Evolutionary conservation across 805 yeast species (phyloP).

Genomic region (Candida oleophila): DNA sequence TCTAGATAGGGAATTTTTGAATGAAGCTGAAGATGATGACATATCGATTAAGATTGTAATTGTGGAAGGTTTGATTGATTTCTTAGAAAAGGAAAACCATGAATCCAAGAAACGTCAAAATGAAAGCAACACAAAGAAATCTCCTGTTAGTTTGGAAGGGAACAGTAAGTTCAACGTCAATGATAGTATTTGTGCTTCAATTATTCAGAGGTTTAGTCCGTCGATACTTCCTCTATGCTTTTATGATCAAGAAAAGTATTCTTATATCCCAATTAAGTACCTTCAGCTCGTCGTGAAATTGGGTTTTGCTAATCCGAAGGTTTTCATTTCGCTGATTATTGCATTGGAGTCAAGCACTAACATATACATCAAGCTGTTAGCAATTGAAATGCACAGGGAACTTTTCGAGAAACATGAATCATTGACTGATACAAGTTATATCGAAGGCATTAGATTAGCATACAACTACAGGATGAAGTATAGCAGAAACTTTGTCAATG

Average conservation of each 20-base stretch:
- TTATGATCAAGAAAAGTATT: constrained; percentile 41
- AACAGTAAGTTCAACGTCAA: constrained; percentile 45
- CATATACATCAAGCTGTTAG: constrained; percentile 43
- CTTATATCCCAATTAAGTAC: constrained; percentile 53
- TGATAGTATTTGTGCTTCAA: constrained; percentile 73
- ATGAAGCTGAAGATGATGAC: constrained; percentile 19
- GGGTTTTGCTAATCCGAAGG: constrained; percentile 76
- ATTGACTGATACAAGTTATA: constrained; percentile 62
- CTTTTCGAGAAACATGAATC: constrained; percentile 69
- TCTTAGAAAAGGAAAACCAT: constrained; percentile 56
- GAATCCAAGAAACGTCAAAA: constrained; percentile 31
- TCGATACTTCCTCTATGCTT: constrained; percentile 51
- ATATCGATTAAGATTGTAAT: constrained; percentile 49
- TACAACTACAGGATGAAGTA: constrained; percentile 38
- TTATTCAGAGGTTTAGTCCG: constrained; percentile 62
- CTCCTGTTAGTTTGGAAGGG: constrained; percentile 53
- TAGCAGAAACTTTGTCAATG: constrained; percentile 18
- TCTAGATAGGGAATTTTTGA: constrained; percentile 48
- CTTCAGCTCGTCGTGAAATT: constrained; percentile 54
- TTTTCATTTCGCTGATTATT: constrained; percentile 65
- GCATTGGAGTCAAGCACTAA: constrained; percentile 62
- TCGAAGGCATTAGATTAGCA: constrained; percentile 61
- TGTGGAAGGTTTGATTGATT: constrained; percentile 55
- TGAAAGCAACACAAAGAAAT: background rate
- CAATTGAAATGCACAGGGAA: constrained; percentile 51